These are phyloP conservation scores for Neurospora sp. DNA, from an alignment of 495 filamentous ascomycete genomes.

Conservation along the genomic window DNA sequence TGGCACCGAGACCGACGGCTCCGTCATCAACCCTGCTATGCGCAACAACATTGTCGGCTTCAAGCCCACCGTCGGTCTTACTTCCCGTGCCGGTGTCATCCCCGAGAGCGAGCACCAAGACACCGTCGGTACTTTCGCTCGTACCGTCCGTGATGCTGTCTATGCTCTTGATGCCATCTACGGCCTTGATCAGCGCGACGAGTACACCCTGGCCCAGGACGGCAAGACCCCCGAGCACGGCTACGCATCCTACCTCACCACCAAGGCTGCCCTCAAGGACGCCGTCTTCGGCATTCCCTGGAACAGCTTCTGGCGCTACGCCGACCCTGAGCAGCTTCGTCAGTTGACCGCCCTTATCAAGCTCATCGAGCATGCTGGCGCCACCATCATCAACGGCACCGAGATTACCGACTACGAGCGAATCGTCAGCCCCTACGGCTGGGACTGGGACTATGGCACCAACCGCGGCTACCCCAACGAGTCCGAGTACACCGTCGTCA, in stretches of 20 bases:
- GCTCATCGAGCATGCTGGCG: conserved; percentile 49
- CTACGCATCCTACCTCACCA: conserved; percentile 45
- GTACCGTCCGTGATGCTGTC: conserved; percentile 55
- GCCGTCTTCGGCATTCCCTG: conserved; percentile 63
- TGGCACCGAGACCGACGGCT: conserved; percentile 65
- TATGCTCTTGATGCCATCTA: conserved; percentile 59
- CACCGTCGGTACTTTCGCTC: conserved; percentile 54
- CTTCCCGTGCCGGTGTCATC: conserved; percentile 50
- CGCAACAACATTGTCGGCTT: conserved; percentile 49
- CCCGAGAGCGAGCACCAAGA: conserved; percentile 59
- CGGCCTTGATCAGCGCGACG: conserved; percentile 28
- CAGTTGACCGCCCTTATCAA: conserved; percentile 42
- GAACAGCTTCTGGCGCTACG: conserved; percentile 55
- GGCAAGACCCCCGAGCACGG: conserved; percentile 41
- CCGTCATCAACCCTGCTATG: conserved; percentile 60
- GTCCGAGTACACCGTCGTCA: conserved; percentile 61
- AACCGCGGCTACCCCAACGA: conserved; percentile 55
- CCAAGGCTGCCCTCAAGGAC: conserved; percentile 42
- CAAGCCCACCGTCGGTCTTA: conserved; percentile 64
- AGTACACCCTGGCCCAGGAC: conserved; percentile 41
- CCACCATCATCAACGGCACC: conserved; percentile 58
- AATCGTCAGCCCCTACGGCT: conserved; percentile 52
- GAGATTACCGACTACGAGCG: conserved; percentile 53
- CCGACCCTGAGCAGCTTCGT: conserved; percentile 40
- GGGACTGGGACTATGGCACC: conserved; percentile 64